These are phyloP conservation scores for Dendrobium huoshanense DNA, from an alignment of 106 monocot genomes.

Conservation along the genomic window DNA sequence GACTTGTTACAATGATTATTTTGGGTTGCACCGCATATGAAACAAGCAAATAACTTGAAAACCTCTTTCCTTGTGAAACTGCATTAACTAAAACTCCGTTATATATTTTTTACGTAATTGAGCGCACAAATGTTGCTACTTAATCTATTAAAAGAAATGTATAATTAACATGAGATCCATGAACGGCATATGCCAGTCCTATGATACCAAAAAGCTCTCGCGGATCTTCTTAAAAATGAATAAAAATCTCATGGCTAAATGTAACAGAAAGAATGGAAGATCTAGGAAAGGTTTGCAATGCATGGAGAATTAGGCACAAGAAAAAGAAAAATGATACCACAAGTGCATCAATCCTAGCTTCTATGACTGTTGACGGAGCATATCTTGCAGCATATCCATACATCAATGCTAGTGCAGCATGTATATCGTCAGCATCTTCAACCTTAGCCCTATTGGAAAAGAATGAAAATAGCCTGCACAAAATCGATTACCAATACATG, in stretches of 20 bases:
- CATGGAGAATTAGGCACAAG: background rate
- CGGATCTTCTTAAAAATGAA: background rate
- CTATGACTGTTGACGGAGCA: conserved; percentile 94
- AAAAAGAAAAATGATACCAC: conserved; percentile 56
- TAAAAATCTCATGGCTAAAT: background rate
- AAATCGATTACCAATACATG: conserved; percentile 7
- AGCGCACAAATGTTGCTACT: no score
- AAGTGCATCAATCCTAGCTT: conserved; percentile 98
- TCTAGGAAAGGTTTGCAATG: background rate
- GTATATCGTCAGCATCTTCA: conserved; percentile 88
- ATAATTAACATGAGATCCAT: background rate
- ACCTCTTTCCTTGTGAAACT: no score
- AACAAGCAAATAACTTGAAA: background rate
- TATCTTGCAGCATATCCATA: conserved; percentile 99
- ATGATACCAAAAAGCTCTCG: background rate
- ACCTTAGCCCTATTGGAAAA: conserved; percentile 49
- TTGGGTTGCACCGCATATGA: background rate
- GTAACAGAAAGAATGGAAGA: background rate
- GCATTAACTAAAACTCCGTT: no score
- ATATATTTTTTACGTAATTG: no score
- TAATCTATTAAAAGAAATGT: no score
- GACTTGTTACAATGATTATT: background rate
- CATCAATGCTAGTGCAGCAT: conserved; percentile 97
- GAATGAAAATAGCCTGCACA: conserved; percentile 70
- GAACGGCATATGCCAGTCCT: background rate